A percentile compares a stretch with the other conserved stretches of the same genome.
Evolutionary conservation across 176 grass and related monocot genomes (phyloP).

Genomic region (Rhynchospora breviuscula): DNA sequence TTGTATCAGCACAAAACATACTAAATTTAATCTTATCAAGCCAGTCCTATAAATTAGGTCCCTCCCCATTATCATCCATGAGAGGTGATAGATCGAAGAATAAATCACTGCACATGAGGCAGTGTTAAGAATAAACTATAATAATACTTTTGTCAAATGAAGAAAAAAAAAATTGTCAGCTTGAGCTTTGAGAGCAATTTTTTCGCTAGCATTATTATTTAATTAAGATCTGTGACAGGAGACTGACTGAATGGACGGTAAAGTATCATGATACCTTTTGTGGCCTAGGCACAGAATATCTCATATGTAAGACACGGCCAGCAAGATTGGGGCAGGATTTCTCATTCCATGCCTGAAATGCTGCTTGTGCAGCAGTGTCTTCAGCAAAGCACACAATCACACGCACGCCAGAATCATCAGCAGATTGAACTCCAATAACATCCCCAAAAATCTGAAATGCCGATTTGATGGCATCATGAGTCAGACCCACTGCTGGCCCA

Average conservation of each 20-base stretch:
- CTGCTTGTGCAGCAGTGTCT: constrained; percentile 38
- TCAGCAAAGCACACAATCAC: constrained; percentile 65
- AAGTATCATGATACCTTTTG: constrained; percentile 32
- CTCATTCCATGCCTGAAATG: constrained; percentile 58
- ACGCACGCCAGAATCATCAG: constrained; percentile 63
- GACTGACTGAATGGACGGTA: neutral
- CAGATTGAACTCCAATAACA: constrained; percentile 42
- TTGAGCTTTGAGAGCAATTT: neutral
- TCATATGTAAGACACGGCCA: constrained; percentile 54
- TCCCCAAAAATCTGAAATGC: constrained; percentile 60
- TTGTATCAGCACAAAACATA: neutral
- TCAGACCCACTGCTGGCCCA: constrained; percentile 64
- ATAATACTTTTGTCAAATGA: neutral
- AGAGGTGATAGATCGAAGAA: neutral
- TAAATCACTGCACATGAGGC: neutral
- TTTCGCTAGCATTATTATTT: neutral
- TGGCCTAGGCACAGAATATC: constrained; percentile 48
- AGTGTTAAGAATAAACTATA: neutral
- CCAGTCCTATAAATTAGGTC: neutral
- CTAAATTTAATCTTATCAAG: neutral
- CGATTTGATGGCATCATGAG: constrained; percentile 39
- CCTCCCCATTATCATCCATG: neutral
- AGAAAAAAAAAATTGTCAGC: neutral
- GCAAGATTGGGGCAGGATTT: constrained; percentile 37
- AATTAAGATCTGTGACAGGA: neutral